A percentile compares a stretch with the other conserved stretches of the same genome.
These are phyloP conservation scores for Cytospora piceicola DNA, from an alignment of 2,329 filamentous ascomycete genomes.

Conservation along the genomic window DNA sequence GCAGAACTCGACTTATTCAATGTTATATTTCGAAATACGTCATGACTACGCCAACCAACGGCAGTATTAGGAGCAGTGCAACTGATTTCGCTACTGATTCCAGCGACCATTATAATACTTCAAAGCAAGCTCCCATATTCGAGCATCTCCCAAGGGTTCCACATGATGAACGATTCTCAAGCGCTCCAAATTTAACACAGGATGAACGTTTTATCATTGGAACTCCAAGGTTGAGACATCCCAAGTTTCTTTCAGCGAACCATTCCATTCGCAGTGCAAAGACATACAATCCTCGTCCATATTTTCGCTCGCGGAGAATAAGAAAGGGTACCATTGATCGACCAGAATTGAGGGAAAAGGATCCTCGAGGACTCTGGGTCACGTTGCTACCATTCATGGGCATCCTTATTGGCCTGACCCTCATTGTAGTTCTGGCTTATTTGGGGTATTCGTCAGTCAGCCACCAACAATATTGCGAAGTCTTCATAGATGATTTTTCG, in stretches of 20 bases:
- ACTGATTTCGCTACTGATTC: background rate
- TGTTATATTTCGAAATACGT: background rate
- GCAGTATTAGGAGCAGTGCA: background rate
- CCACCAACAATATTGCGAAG: slow-evolving; percentile 21
- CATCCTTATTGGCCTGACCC: slow-evolving; percentile 9
- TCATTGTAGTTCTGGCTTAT: slow-evolving; percentile 17
- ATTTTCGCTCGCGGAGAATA: slow-evolving; percentile 27
- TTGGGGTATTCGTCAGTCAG: slow-evolving; percentile 13
- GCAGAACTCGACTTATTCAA: background rate
- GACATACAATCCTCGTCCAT: slow-evolving; percentile 24
- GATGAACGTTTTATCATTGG: background rate
- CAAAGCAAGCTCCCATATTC: background rate
- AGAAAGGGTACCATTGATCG: slow-evolving; percentile 26
- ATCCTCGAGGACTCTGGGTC: slow-evolving; percentile 25
- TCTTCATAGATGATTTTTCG: slow-evolving; percentile 30
- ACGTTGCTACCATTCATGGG: slow-evolving; percentile 24
- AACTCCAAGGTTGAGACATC: background rate
- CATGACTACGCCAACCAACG: background rate
- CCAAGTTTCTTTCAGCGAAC: background rate
- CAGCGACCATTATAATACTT: background rate
- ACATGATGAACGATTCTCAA: background rate
- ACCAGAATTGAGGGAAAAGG: slow-evolving; percentile 25
- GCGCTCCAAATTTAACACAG: background rate
- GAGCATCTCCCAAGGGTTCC: background rate
- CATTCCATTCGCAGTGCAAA: slow-evolving; percentile 14